A percentile compares a stretch with the other conserved stretches of the same genome.
Conservation (phyloP, 768 basidiomycete species). For the Suillus subalutaceus region DNA sequence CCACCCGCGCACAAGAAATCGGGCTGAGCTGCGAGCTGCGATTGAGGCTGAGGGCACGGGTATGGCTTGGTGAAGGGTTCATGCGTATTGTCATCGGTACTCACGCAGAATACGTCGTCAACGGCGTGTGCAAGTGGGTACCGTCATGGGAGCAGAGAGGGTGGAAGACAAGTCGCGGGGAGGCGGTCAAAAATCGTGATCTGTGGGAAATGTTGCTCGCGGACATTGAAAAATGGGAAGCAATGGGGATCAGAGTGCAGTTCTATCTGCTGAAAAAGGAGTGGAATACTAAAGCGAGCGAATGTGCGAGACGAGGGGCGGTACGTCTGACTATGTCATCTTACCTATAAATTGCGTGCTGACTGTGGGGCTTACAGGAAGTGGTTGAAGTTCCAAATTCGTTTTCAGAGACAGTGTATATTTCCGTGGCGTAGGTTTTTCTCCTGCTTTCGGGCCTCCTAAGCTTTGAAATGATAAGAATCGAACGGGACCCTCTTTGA, state of each 20-base stretch:
- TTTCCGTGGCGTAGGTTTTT: neutral
- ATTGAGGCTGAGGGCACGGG: conserved; percentile 24
- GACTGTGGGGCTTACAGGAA: neutral
- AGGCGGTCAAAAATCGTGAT: conserved; percentile 16
- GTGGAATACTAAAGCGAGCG: conserved; percentile 9
- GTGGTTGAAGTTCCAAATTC: neutral
- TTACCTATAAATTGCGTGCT: neutral
- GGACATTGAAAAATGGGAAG: conserved; percentile 12
- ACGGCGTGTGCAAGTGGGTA: conserved; percentile 27
- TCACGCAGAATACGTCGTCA: conserved; percentile 35
- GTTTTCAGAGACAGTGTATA: neutral
- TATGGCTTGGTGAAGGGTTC: conserved; percentile 34
- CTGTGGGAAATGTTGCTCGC: conserved; percentile 15
- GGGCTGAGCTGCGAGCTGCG: conserved; percentile 41
- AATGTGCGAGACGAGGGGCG: conserved; percentile 8
- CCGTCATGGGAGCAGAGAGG: conserved; percentile 24
- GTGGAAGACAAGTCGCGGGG: conserved; percentile 16
- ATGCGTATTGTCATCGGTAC: conserved; percentile 34
- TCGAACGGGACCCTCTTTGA: neutral
- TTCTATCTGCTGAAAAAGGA: conserved; percentile 11
- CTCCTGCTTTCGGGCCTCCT: neutral
- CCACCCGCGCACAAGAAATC: conserved; percentile 31
- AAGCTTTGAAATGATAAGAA: neutral
- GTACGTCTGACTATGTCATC: neutral
- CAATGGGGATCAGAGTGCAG: conserved; percentile 11